Percentiles rank a stretch among this genome's conserved stretches.
Conservation (phyloP, 108 stramenopile genomes). For the Skeletonema tropicum region DNA sequence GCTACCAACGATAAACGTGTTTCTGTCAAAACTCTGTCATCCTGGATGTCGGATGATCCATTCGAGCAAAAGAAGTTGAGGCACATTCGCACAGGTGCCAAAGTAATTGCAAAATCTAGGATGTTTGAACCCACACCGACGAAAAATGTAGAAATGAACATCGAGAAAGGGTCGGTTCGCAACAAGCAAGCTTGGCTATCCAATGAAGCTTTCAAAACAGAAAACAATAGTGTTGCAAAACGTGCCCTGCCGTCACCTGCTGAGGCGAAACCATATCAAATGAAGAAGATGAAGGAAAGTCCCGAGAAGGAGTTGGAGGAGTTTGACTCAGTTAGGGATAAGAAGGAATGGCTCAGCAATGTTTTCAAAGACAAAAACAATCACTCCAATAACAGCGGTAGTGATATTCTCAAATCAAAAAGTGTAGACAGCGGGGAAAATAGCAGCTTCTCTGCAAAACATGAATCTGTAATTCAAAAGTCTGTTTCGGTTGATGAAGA, state of each 20-base stretch:
- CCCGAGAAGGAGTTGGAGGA: constrained; percentile 9
- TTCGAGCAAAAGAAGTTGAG: constrained; percentile 64
- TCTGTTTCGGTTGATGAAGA: too few species aligned
- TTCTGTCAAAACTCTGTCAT: constrained; percentile 74
- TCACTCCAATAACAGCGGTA: constrained; percentile 13
- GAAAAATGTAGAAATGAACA: constrained; percentile 35
- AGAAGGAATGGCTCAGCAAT: constrained; percentile 69
- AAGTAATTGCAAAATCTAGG: constrained; percentile 74
- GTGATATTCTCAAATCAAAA: neutral
- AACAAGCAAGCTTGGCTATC: constrained; percentile 37
- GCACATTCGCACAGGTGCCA: constrained; percentile 66
- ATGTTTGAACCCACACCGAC: constrained; percentile 51
- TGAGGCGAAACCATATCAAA: constrained; percentile 20
- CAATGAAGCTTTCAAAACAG: constrained; percentile 32
- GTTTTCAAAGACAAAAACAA: constrained; percentile 57
- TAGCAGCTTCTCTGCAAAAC: neutral
- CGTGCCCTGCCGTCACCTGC: constrained; percentile 2
- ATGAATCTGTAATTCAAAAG: neutral
- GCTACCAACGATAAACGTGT: constrained; percentile 81
- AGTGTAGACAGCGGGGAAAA: neutral
- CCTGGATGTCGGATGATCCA: constrained; percentile 80
- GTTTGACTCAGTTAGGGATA: constrained; percentile 60
- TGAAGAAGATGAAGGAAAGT: constrained; percentile 23
- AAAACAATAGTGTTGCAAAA: constrained; percentile 7
- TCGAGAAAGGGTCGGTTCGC: constrained; percentile 32